Conservation (phyloP, 371 early-diverging fungal genomes). For the Mortierella sp. region DNA sequence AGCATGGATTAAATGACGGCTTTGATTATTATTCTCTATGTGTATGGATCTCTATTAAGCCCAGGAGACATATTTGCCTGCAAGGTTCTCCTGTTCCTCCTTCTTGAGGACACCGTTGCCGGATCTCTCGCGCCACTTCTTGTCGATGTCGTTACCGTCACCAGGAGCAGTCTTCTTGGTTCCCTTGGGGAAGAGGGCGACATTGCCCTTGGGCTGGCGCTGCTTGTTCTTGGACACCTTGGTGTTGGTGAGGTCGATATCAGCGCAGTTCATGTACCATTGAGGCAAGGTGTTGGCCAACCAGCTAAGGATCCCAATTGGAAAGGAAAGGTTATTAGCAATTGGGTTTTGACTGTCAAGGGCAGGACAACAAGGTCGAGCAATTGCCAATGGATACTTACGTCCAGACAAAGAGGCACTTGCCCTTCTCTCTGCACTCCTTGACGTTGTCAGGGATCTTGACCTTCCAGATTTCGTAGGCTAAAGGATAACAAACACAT, state of each 20-base stretch:
- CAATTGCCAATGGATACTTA: constrained; percentile 19
- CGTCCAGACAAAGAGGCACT: constrained; percentile 70
- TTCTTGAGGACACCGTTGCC: too few species aligned
- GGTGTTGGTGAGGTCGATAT: constrained; percentile 54
- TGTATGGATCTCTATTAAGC: too few species aligned
- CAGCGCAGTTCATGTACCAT: constrained; percentile 82
- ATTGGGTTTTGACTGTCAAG: neutral
- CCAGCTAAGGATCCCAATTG: constrained; percentile 57
- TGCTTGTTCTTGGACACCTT: constrained; percentile 17
- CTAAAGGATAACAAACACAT: constrained; percentile 2
- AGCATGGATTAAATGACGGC: too few species aligned
- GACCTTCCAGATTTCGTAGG: constrained; percentile 56
- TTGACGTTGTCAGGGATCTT: constrained; percentile 66
- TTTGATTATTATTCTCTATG: too few species aligned
- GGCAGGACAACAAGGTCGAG: too few species aligned
- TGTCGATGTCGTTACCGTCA: too few species aligned
- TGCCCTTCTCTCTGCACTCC: constrained; percentile 45
- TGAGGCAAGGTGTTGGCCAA: constrained; percentile 76
- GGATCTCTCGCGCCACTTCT: too few species aligned
- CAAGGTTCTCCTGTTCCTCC: too few species aligned
- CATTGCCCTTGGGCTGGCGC: too few species aligned
- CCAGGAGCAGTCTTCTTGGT: too few species aligned
- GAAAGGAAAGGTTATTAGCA: neutral
- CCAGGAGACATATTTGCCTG: too few species aligned
- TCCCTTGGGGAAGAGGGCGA: too few species aligned